Evolutionary conservation across 148 eudicot species (phyloP).

Genomic region (Chenopodium quinoa): DNA sequence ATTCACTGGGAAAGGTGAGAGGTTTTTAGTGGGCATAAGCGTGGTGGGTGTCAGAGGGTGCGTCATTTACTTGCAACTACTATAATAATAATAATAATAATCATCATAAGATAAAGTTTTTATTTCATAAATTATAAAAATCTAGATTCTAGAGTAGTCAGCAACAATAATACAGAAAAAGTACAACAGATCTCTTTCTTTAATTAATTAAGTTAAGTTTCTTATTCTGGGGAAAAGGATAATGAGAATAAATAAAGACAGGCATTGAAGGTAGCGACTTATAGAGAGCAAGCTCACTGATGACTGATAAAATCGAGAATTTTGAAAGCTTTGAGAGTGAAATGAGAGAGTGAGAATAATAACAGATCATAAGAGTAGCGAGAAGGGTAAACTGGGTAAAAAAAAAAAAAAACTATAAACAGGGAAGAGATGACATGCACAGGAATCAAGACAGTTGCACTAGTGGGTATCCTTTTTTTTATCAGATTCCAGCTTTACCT

Average conservation of each 20-base stretch:
- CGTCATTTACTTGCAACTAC: slow-evolving; percentile 23
- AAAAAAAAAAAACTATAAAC: background rate
- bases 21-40: slow-evolving; percentile 33
- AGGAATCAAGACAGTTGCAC: slow-evolving; percentile 19
- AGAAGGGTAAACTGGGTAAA: background rate
- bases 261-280: slow-evolving; percentile 21
- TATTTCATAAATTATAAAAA: slow-evolving; percentile 17
- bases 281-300: slow-evolving; percentile 20
- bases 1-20: slow-evolving; percentile 29
- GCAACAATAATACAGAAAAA: slow-evolving; percentile 4
- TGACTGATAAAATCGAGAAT: slow-evolving; percentile 26
- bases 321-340: slow-evolving; percentile 25
- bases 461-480: slow-evolving; percentile 9
- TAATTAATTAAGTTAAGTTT: background rate
- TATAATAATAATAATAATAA: slow-evolving; percentile 10
- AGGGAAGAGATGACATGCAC: slow-evolving; percentile 18
- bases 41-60: slow-evolving; percentile 40
- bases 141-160: slow-evolving; percentile 4
- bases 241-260: slow-evolving; percentile 24
- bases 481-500: slow-evolving; percentile 16
- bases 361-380: slow-evolving; percentile 3
- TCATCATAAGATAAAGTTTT: background rate
- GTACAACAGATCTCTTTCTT: slow-evolving; percentile 11
- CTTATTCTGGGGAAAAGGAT: slow-evolving; percentile 7
- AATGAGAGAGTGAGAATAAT: background rate